phyloP scores from a whole-genome alignment of 495 filamentous ascomycete genomes.

The Astrothelium macrocarpum region DNA sequence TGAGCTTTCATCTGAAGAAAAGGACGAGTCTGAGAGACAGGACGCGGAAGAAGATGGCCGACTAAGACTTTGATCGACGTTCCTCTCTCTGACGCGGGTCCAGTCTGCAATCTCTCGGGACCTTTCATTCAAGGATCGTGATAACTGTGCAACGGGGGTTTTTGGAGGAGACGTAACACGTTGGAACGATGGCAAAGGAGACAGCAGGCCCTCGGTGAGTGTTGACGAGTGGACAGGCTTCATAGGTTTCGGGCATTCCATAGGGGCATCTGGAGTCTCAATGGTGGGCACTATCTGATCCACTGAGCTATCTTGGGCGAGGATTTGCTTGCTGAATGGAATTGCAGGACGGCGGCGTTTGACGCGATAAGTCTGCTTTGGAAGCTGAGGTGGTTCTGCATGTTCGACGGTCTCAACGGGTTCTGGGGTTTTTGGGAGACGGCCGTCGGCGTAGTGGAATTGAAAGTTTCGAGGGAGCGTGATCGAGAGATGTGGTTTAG shows the following conservation, averaged over 20 bases:
- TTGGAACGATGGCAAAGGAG: slow-evolving; percentile 38
- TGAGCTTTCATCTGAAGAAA: slow-evolving; percentile 56
- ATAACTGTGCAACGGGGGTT: slow-evolving; percentile 53
- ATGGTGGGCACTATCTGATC: slow-evolving; percentile 42
- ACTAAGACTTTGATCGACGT: slow-evolving; percentile 29
- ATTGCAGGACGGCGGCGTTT: slow-evolving; percentile 32
- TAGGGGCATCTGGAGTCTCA: slow-evolving; percentile 40
- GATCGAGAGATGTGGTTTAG: slow-evolving; percentile 47
- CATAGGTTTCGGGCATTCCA: slow-evolving; percentile 19
- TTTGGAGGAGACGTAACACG: slow-evolving; percentile 46
- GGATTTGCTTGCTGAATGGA: slow-evolving; percentile 30
- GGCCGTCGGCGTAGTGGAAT: slow-evolving; percentile 45
- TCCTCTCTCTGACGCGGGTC: slow-evolving; percentile 16
- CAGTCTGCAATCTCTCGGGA: slow-evolving; percentile 20
- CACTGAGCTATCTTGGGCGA: slow-evolving; percentile 3
- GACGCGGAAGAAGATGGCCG: slow-evolving; percentile 54
- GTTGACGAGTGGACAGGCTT: slow-evolving; percentile 17
- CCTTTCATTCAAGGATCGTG: slow-evolving; percentile 29
- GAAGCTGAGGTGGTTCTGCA: slow-evolving; percentile 38
- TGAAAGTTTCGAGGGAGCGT: slow-evolving; percentile 58
- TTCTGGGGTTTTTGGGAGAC: slow-evolving; percentile 51
- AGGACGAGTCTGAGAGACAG: slow-evolving; percentile 57
- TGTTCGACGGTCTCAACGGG: slow-evolving; percentile 37
- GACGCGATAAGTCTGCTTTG: slow-evolving; percentile 43
- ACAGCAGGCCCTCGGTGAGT: slow-evolving; percentile 35